A percentile compares a stretch with the other conserved stretches of the same genome.
Evolutionary conservation across 768 basidiomycete genomes (phyloP).

Genomic region (Collybiopsis luxurians): DNA sequence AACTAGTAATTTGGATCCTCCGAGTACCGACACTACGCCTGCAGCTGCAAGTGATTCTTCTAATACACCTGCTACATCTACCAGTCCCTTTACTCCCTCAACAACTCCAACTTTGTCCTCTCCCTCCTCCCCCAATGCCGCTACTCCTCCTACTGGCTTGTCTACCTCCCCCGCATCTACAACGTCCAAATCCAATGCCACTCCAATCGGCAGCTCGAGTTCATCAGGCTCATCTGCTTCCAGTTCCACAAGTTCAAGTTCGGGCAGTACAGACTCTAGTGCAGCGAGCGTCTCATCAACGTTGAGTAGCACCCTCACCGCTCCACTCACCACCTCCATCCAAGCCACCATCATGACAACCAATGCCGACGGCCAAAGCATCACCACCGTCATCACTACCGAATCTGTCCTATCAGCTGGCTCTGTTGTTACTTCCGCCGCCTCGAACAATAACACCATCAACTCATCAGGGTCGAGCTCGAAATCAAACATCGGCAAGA

Average conservation of each 20-base stretch:
- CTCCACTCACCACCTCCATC: background rate
- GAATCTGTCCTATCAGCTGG: conserved; percentile 1
- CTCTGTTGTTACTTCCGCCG: background rate
- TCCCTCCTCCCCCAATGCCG: background rate
- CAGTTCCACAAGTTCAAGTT: background rate
- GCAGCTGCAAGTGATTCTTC: too few species aligned
- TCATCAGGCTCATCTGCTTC: background rate
- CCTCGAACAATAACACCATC: background rate
- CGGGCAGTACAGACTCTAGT: background rate
- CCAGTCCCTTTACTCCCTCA: background rate
- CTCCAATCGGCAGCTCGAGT: background rate
- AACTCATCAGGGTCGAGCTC: too few species aligned
- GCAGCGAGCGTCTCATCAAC: background rate
- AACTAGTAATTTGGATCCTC: too few species aligned
- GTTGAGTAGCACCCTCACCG: conserved; percentile 4
- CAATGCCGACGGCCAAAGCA: background rate
- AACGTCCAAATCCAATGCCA: background rate
- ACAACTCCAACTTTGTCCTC: background rate
- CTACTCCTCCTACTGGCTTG: background rate
- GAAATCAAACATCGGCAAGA: conserved; percentile 4
- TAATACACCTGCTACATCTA: background rate
- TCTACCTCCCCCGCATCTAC: conserved; percentile 7
- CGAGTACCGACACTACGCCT: too few species aligned
- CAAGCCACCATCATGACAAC: conserved; percentile 1
- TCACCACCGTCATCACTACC: conserved; percentile 1